Evolutionary conservation across 768 basidiomycete species (phyloP).

Genomic region (Strobilomyces confusus): DNA sequence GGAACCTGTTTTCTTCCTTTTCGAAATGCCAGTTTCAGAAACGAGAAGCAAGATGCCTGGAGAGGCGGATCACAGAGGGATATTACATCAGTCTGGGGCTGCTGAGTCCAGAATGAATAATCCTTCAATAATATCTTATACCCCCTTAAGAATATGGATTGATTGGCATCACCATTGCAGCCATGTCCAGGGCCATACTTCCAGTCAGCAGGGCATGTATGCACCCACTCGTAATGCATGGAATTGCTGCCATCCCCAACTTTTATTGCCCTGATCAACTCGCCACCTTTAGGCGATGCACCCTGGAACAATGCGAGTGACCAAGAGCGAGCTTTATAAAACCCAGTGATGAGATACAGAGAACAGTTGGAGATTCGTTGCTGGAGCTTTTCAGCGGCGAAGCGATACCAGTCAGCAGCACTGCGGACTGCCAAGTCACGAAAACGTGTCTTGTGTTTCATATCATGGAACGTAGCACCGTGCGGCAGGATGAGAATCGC

Average conservation of each 20-base stretch:
- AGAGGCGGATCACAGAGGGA: neutral
- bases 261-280: neutral
- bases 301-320: neutral
- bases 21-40: neutral
- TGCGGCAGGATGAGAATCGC: neutral
- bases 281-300: neutral
- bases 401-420: neutral
- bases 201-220: neutral
- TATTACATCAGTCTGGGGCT: neutral
- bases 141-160: neutral
- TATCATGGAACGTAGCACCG: neutral
- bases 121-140: neutral
- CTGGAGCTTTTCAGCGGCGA: neutral
- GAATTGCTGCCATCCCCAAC: neutral
- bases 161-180: neutral
- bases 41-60: neutral
- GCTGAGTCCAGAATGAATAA: neutral
- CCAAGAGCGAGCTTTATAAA: neutral
- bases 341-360: neutral
- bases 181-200: neutral
- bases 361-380: neutral
- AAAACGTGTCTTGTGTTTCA: neutral
- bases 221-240: no score
- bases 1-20: neutral
- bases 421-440: neutral